Evolutionary conservation across 1,284 basidiomycete genomes (phyloP), one percentile per base, ranked within the genome.

Genomic region (Cerrena zonata): DNA sequence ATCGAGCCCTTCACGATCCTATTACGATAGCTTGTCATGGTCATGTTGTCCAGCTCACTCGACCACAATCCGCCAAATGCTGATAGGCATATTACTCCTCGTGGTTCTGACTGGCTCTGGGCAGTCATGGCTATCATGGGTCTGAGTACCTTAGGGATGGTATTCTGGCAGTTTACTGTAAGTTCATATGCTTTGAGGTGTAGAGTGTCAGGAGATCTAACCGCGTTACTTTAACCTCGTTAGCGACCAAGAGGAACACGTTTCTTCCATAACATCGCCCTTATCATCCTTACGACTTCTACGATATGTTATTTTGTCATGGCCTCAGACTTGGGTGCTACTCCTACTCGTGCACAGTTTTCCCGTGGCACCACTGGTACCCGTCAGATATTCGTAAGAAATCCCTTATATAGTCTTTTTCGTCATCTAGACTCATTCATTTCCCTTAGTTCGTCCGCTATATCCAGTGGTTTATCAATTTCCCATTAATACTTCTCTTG

Each of bases 401-500:
- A n/a, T 48, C 26, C 45, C 7, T 34, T 34, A 34, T 7, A 15
- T 34, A 34, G 1, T 38, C 15, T 3, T 23, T 21, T 13, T 15
- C 5, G 18, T 4, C 4, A 12, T 22, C n/a, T 36, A 37, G 44
- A 15, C 0, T 15, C 15, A 19, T 44, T 18, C 15, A n/a, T 21
- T 22, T 15, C 49, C 55, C 53, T 13, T 48, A 75, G 73, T 75
- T 60, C 56, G 72, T 71, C 1, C 69, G 79, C 49, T 82, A 80
- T 62, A 80, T 82, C 61, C 74, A 78, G 58, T 80, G 77, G 75
- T 72, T 74, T 52, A 74, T 82, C 69, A 80, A 77, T 42, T 78
- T 78, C 10, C 83, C 83, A 1, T 63, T 79, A 4, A 62, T 83
- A 4, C 66, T 85, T 4, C 68, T 83, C 49, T 68, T 72, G 18